A percentile compares a stretch with the other conserved stretches of the same genome.
Conservation (phyloP, 495 filamentous ascomycete species). For the Astrothelium macrocarpum region DNA sequence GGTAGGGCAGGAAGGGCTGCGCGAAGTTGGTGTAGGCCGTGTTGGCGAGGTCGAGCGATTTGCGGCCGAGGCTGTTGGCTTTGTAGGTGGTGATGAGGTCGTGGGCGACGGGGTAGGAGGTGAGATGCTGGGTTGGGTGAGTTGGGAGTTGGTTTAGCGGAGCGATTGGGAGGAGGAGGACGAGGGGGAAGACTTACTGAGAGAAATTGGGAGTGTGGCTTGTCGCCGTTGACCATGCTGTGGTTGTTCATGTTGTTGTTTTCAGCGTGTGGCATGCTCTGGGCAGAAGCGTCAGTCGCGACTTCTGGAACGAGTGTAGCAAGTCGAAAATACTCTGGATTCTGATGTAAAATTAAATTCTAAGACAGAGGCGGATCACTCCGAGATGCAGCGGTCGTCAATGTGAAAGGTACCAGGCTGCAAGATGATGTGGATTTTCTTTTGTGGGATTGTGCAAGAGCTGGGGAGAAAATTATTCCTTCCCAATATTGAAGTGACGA, state of each 20-base stretch:
- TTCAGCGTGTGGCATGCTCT: constrained; percentile 36
- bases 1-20: constrained; percentile 67
- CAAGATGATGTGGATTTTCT: background rate
- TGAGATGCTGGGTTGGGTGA: constrained; percentile 54
- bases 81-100: constrained; percentile 72
- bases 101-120: constrained; percentile 73
- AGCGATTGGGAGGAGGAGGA: too few relatives aligned
- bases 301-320: background rate
- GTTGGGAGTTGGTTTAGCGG: too few relatives aligned
- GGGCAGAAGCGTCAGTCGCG: background rate
- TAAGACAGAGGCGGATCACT: too few relatives aligned
- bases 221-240: constrained; percentile 54
- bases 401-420: too few relatives aligned
- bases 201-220: constrained; percentile 55
- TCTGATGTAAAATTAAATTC: too few relatives aligned
- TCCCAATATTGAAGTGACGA: background rate
- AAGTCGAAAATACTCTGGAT: too few relatives aligned
- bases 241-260: constrained; percentile 20
- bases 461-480: background rate
- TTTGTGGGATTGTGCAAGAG: too few relatives aligned
- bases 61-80: constrained; percentile 67
- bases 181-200: constrained; percentile 51
- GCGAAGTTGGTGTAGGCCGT: constrained; percentile 56
- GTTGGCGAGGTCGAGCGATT: constrained; percentile 62
- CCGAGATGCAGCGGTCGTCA: too few relatives aligned